Evolutionary conservation across 1,284 basidiomycete species (phyloP), one percentile per base, ranked within the genome.

Genomic region (Microbotryum saponariae): DNA sequence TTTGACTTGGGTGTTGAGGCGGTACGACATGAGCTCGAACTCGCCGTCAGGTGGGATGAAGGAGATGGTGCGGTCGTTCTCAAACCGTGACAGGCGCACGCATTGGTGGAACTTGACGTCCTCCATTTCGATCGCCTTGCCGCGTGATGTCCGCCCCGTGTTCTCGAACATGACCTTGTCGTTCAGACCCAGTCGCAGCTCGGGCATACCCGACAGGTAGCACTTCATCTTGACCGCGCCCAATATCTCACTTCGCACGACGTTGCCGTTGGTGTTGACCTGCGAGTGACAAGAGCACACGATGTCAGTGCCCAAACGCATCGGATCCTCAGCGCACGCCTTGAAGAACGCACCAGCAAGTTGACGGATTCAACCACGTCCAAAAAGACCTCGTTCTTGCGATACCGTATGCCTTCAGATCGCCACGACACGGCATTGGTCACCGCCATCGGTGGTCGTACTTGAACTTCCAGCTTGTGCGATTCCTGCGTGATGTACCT

Each of bases 91-190:
- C n/a, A 99, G 82, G n/a, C 96, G 89, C 18, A 98, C 96, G 74
- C 96, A 99, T 80, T 99, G 96, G 75, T 99, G 96, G 79, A 99
- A 99, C 76, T 97, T 97, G 78, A 97, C 91, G 74, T 98, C 96
- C 76, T 99, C 96, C 90, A 99, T 97, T 78, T 99, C 96, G 73
- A 98, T 96, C 4, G 93, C 87, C 77, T 98, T 98, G 7, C 96
- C 96, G 23, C 94, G 84, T 3, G 94, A 87, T 31, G 92, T 90
- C 72, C 94, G 82, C 14, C 96, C 94, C 4, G 93, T 98, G 71
- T 82, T 90, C 78, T 98, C 94, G 72, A 98, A 97, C 93, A 97
- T 97, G 75, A 97, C 93, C 78, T 98, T 98, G 79, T 99, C 96
- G 77, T 99, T 98, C 61, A 99, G 80, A 0, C 96, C 96, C 37